Percentiles rank a stretch among this genome's conserved stretches.
Evolutionary conservation across 352 stramenopile genomes (phyloP).

Genomic region (Poterioochromonas sp.): DNA sequence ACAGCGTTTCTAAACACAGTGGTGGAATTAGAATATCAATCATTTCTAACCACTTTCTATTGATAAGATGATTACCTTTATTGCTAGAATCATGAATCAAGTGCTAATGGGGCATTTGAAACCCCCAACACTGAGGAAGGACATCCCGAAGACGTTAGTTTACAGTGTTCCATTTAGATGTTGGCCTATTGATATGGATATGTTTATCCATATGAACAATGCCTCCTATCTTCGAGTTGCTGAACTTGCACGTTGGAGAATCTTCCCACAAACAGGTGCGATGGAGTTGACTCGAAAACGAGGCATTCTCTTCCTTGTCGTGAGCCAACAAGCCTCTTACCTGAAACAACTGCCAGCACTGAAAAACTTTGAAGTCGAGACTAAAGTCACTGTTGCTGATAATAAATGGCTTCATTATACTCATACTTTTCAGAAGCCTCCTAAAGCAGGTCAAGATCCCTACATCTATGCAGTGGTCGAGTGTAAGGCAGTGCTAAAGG

Average conservation of each 20-base stretch:
- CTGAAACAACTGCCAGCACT: not conserved
- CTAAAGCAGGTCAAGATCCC: not conserved
- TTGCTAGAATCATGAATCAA: not conserved
- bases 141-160: not conserved
- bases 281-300: not conserved
- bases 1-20: too few relatives aligned
- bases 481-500: constrained; percentile 10
- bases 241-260: constrained; percentile 4
- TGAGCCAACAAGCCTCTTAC: not conserved
- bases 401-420: constrained; percentile 28
- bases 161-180: not conserved
- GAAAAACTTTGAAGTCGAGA: not conserved
- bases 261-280: not conserved
- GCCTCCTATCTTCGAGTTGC: constrained; percentile 25
- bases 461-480: constrained; percentile 3
- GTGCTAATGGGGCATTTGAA: not conserved
- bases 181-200: constrained; percentile 33
- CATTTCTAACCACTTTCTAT: not conserved
- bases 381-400: not conserved
- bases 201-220: constrained; percentile 31
- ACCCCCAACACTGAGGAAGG: not conserved
- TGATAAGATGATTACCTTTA: not conserved
- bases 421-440: constrained; percentile 18
- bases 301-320: constrained; percentile 13
- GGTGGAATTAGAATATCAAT: not conserved